Percentiles rank a stretch among this genome's conserved stretches.
These are phyloP conservation scores for Lojkania enalia DNA, from an alignment of 2,329 filamentous ascomycete species.

Conservation along the genomic window DNA sequence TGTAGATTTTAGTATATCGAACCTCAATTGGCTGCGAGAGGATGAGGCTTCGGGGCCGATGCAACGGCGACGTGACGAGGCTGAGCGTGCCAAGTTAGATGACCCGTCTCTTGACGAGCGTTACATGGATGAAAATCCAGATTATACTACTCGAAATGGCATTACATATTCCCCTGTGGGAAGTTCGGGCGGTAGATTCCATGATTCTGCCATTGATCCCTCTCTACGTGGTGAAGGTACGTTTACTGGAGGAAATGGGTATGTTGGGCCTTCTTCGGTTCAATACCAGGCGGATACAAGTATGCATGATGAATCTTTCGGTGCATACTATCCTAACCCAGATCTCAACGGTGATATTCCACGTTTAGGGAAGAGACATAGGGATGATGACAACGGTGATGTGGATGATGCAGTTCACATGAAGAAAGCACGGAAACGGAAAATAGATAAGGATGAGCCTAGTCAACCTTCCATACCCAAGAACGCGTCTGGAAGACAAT, in stretches of 20 bases:
- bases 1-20: constrained; percentile 88
- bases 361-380: constrained; percentile 35
- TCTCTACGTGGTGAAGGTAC: constrained; percentile 26
- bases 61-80: constrained; percentile 56
- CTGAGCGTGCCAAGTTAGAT: constrained; percentile 54
- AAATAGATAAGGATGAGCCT: constrained; percentile 44
- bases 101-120: constrained; percentile 52
- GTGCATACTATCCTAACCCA: constrained; percentile 30
- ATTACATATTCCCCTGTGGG: constrained; percentile 48
- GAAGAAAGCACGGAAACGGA: constrained; percentile 28
- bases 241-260: constrained; percentile 5
- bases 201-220: constrained; percentile 39
- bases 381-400: constrained; percentile 29
- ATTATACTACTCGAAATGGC: constrained; percentile 37
- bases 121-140: constrained; percentile 48
- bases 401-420: constrained; percentile 22
- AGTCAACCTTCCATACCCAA: constrained; percentile 41
- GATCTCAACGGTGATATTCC: constrained; percentile 32
- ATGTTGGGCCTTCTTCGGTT: constrained; percentile 19
- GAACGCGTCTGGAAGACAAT: constrained; percentile 51
- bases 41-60: constrained; percentile 49
- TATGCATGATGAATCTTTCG: constrained; percentile 18
- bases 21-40: constrained; percentile 77
- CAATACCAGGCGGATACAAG: constrained; percentile 15
- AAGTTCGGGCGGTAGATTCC: constrained; percentile 20